phyloP scores from a whole-genome alignment of 2,329 filamentous ascomycete species.

The Pyricularia pennisetigena region DNA sequence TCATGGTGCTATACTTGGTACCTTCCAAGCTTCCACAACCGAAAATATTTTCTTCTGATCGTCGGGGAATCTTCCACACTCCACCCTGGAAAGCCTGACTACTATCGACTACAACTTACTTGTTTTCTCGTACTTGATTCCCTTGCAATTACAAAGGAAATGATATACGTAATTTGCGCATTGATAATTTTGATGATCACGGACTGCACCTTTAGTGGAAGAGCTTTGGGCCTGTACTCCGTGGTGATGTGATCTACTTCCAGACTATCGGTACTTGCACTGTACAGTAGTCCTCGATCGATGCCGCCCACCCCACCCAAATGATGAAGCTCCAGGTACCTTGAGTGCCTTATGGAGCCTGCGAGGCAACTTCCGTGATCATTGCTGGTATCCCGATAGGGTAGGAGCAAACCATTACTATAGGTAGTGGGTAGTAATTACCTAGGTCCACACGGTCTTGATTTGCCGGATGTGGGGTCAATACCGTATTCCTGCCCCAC shows the following conservation, averaged over 20 bases:
- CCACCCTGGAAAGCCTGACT: too few relatives aligned
- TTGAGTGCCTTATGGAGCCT: not conserved
- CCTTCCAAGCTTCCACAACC: too few relatives aligned
- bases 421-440: not conserved
- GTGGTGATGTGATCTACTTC: not conserved
- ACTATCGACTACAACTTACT: not conserved
- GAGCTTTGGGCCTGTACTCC: too few relatives aligned
- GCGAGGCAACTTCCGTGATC: not conserved
- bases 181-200: not conserved
- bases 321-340: not conserved
- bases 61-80: too few relatives aligned
- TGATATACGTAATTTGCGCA: not conserved
- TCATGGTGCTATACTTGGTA: not conserved
- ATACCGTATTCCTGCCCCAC: not conserved
- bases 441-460: not conserved
- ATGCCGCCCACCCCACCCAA: not conserved
- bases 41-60: too few relatives aligned
- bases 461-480: not conserved
- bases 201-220: not conserved
- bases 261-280: not conserved
- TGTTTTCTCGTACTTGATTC: not conserved
- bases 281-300: not conserved
- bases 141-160: not conserved
- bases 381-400: not conserved
- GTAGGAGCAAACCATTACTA: not conserved